These are phyloP conservation scores for Scheffersomyces segobiensis DNA, from an alignment of 1,139 yeast species.

Conservation along the genomic window DNA sequence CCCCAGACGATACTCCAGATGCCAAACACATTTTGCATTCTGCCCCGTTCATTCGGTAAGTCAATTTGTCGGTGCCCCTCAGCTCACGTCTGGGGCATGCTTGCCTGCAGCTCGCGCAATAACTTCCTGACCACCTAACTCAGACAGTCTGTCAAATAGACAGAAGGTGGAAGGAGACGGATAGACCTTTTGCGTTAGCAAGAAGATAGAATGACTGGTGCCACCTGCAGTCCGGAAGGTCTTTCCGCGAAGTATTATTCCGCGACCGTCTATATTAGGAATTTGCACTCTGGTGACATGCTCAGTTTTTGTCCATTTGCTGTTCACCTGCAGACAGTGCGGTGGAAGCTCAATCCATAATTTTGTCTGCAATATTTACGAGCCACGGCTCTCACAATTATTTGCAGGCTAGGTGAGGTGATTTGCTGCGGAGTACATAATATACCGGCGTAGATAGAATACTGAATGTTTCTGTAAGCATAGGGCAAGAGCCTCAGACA, in stretches of 20 bases:
- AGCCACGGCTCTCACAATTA: background rate
- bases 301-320: background rate
- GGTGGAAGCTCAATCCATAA: background rate
- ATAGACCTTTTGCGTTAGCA: background rate
- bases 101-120: background rate
- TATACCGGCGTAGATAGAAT: background rate
- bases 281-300: background rate
- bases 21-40: background rate
- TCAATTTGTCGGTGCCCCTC: background rate
- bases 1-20: background rate
- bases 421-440: background rate
- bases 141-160: background rate
- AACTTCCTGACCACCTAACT: background rate
- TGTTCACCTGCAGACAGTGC: background rate
- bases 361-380: background rate
- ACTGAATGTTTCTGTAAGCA: background rate
- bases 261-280: background rate
- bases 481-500: background rate
- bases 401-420: background rate
- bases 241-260: background rate
- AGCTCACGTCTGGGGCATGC: background rate
- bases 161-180: background rate
- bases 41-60: background rate
- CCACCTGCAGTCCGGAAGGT: background rate
- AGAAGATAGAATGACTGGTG: background rate